These are phyloP conservation scores for Puccinia polysora DNA, from an alignment of 1,284 basidiomycete genomes.

Conservation along the genomic window DNA sequence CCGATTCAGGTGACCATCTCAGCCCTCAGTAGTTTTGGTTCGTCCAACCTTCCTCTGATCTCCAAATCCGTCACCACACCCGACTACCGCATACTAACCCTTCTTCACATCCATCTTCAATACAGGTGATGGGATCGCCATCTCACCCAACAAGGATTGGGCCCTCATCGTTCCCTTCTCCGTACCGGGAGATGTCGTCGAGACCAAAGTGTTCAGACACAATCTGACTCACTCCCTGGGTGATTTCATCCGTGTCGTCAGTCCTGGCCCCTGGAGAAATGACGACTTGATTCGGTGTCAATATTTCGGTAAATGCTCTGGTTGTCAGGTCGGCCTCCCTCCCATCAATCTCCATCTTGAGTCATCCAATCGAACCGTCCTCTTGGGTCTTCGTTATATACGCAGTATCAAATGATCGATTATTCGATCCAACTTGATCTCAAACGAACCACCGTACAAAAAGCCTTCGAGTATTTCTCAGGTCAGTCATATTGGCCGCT, in stretches of 20 bases:
- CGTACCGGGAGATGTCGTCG: slow-evolving; percentile 72
- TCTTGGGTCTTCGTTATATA: too few relatives aligned
- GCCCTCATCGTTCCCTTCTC: slow-evolving; percentile 74
- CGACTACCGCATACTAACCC: not conserved
- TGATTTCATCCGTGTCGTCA: slow-evolving; percentile 67
- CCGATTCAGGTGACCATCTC: slow-evolving; percentile 10
- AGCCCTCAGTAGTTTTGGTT: slow-evolving; percentile 29
- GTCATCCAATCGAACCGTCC: too few relatives aligned
- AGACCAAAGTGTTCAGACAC: slow-evolving; percentile 64
- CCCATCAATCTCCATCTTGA: too few relatives aligned
- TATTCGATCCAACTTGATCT: slow-evolving; percentile 79
- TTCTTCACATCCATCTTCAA: not conserved
- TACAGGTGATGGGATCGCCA: slow-evolving; percentile 37
- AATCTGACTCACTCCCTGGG: slow-evolving; percentile 66
- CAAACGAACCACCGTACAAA: slow-evolving; percentile 79
- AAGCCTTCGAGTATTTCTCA: slow-evolving; percentile 78
- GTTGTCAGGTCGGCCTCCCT: too few relatives aligned
- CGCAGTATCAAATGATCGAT: slow-evolving; percentile 70
- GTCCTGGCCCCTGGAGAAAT: slow-evolving; percentile 58
- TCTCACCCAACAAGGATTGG: slow-evolving; percentile 60
- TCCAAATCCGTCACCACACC: not conserved
- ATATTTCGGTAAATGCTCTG: slow-evolving; percentile 73
- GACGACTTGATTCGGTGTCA: slow-evolving; percentile 63
- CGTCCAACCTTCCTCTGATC: not conserved
- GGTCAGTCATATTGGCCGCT: too few relatives aligned